These are phyloP conservation scores for Aethionema arabicum DNA, from an alignment of 345 rosid genomes.

Conservation along the genomic window DNA sequence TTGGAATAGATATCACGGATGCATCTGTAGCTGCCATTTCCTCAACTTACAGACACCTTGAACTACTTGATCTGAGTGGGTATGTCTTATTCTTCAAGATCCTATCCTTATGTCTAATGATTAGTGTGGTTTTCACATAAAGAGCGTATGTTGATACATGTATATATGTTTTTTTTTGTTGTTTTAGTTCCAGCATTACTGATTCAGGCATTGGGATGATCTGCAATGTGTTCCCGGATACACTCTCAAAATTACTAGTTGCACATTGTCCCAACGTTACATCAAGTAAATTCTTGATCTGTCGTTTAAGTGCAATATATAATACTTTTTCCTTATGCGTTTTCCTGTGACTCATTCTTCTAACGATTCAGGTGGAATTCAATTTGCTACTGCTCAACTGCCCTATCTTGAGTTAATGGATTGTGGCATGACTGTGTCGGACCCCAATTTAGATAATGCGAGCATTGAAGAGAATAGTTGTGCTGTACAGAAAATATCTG, in stretches of 20 bases:
- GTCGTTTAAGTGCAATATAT: slow-evolving; percentile 7
- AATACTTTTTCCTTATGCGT: neutral
- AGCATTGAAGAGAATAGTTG: slow-evolving; percentile 40
- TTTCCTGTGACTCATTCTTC: slow-evolving; percentile 19
- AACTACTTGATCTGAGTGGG: slow-evolving; percentile 98
- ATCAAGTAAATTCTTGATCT: slow-evolving; percentile 65
- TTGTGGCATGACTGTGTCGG: slow-evolving; percentile 94
- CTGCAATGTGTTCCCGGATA: slow-evolving; percentile 81
- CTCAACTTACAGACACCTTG: slow-evolving; percentile 69
- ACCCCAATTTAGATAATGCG: slow-evolving; percentile 47
- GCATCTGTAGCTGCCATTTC: slow-evolving; percentile 94
- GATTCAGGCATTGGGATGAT: slow-evolving; percentile 98
- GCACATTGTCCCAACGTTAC: slow-evolving; percentile 97
- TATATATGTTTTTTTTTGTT: slow-evolving; percentile 12
- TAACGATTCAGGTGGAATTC: slow-evolving; percentile 76
- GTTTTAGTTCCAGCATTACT: slow-evolving; percentile 84
- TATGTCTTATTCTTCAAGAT: slow-evolving; percentile 44
- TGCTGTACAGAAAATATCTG: slow-evolving; percentile 48
- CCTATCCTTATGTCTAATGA: neutral
- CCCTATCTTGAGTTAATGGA: slow-evolving; percentile 97
- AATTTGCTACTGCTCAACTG: slow-evolving; percentile 91
- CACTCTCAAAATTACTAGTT: slow-evolving; percentile 77
- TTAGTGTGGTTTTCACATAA: neutral
- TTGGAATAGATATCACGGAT: slow-evolving; percentile 87
- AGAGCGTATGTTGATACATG: neutral